Evolutionary conservation across 2,329 filamentous ascomycete genomes (phyloP), one percentile per base, ranked within the genome.

Genomic region (Sodiomyces alkalinus): DNA sequence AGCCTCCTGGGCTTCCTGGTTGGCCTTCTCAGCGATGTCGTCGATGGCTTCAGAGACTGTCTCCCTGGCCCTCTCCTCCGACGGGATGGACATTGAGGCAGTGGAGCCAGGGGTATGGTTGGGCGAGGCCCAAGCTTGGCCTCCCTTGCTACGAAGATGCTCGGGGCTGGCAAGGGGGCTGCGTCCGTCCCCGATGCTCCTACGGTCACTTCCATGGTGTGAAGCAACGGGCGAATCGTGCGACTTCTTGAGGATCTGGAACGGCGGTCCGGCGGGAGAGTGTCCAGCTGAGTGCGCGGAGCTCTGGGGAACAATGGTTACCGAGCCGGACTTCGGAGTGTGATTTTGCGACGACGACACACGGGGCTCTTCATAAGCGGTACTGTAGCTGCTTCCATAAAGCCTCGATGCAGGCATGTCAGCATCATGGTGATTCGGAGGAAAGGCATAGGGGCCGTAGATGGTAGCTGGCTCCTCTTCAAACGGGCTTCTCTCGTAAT

Each of bases 21-120:
- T 55, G 13, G 52, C 62, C 39, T 57, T 53, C 27, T 49, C 49
- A 23, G 75, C 78, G 37, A 85, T 58, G 22, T 73, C 74, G 38
- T 61, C 67, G 22, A 85, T 60, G 16, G 78, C 74, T 31, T 81
- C 71, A 13, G 77, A 63, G 17, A 90, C 78, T 27, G 74, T 78
- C 49, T 82, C 76, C 39, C 61, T 70, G 29, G 53, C 48, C 25
- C 52, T 43, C 15, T 29, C 21, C 7, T 44, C 38, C 17, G 42
- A 35, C 26, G 36, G 20, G n/a, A 31, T 7, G 28, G 31, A 32
- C 16, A 31, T 30, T 17, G 34, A 39, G 14, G 24, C 38, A 10
- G 30, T 33, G 6, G 37, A 37, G 33, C 38, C 37, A 14, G 29
- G 39, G 14, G 31, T 37, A 22, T 35, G 37, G 16, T 38, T 36